Conservation (phyloP, 176 grass and related monocot species). For the Carex littledalei region DNA sequence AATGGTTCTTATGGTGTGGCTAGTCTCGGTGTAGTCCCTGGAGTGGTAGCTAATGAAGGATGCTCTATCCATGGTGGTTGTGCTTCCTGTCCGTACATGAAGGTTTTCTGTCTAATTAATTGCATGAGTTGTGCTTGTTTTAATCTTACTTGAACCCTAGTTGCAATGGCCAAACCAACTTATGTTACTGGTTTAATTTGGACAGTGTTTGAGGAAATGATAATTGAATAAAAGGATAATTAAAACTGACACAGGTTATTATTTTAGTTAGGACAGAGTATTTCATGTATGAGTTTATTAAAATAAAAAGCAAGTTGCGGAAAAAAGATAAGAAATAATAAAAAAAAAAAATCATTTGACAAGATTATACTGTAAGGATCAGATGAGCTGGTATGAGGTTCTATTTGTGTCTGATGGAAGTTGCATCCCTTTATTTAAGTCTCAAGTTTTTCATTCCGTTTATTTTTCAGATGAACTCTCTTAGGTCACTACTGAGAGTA, state of each 20-base stretch:
- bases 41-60: conserved; percentile 74
- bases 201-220: conserved; percentile 4
- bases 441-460: conserved; percentile 7
- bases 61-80: conserved; percentile 97
- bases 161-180: not conserved
- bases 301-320: not conserved
- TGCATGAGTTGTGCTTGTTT: not conserved
- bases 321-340: not conserved
- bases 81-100: conserved; percentile 98
- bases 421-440: not conserved
- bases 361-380: not conserved
- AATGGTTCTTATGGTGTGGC: conserved; percentile 38
- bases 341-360: not conserved
- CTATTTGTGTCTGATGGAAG: not conserved
- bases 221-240: not conserved
- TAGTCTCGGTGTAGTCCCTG: conserved; percentile 67
- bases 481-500: conserved; percentile 57
- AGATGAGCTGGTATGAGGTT: not conserved
- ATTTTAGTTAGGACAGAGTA: not conserved
- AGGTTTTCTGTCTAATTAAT: conserved; percentile 42
- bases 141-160: not conserved
- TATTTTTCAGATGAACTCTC: conserved; percentile 83
- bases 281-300: not conserved
- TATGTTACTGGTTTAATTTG: not conserved
- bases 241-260: not conserved